A percentile compares a stretch with the other conserved stretches of the same genome.
phyloP scores from a whole-genome alignment of 169 alveolate genomes.

The Plasmodium fragile region DNA sequence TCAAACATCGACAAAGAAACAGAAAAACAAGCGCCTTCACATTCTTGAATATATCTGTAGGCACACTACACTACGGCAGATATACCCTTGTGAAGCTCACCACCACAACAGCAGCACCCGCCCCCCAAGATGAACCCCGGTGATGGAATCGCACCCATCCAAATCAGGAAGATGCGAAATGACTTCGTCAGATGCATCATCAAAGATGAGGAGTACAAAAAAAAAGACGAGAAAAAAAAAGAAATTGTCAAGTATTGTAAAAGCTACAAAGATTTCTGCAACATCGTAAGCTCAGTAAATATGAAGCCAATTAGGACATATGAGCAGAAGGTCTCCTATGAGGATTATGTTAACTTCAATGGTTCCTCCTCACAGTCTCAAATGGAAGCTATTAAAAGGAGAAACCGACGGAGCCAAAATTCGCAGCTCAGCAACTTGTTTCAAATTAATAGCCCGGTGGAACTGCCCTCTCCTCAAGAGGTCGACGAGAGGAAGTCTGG shows the following conservation, averaged over 20 bases:
- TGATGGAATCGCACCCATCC: not conserved
- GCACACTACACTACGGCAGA: not conserved
- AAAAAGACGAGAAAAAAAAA: slow-evolving; percentile 72
- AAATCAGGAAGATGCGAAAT: slow-evolving; percentile 36
- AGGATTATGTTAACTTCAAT: slow-evolving; percentile 24
- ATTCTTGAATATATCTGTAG: not conserved
- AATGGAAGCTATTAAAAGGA: slow-evolving; percentile 6
- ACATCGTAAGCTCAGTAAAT: slow-evolving; percentile 50
- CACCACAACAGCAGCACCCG: no score
- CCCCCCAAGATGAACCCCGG: slow-evolving; percentile 25
- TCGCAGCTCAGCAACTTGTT: not conserved
- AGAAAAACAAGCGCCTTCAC: not conserved
- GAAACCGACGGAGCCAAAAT: not conserved
- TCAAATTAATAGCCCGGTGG: not conserved
- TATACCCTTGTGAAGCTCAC: not conserved
- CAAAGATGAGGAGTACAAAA: slow-evolving; percentile 60
- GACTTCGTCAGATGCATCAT: slow-evolving; percentile 45
- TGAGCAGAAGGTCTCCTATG: slow-evolving; percentile 61
- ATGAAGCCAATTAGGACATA: slow-evolving; percentile 73
- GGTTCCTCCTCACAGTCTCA: not conserved
- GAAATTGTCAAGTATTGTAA: slow-evolving; percentile 67
- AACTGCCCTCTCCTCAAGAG: not conserved
- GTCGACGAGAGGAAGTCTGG: not conserved
- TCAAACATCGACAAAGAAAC: not conserved
- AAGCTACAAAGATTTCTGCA: slow-evolving; percentile 72